These are phyloP conservation scores for Lagenidium giganteum DNA, from an alignment of 352 stramenopile genomes.

Conservation along the genomic window DNA sequence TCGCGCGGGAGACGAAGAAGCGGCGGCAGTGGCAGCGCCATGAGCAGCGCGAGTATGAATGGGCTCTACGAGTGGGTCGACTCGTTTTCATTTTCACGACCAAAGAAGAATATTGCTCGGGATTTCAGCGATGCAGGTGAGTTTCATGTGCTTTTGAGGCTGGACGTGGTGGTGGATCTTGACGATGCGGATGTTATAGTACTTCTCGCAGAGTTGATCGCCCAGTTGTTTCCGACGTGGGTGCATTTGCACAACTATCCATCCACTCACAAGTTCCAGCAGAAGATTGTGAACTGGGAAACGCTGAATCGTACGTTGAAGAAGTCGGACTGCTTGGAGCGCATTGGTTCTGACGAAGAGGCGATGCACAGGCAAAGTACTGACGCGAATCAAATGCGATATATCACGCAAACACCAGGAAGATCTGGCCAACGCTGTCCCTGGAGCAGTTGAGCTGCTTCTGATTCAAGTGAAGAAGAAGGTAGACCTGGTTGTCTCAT, in stretches of 20 bases:
- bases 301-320: constrained; percentile 35
- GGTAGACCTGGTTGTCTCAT: constrained; percentile 14
- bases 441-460: constrained; percentile 34
- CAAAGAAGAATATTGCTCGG: constrained; percentile 24
- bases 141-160: background rate
- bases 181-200: constrained; percentile 11
- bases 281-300: constrained; percentile 56
- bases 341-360: background rate
- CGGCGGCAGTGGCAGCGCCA: too few relatives aligned
- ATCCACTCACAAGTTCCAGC: constrained; percentile 28
- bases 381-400: constrained; percentile 38
- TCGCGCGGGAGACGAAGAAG: too few relatives aligned
- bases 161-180: too few relatives aligned
- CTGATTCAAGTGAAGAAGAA: constrained; percentile 38
- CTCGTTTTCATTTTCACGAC: constrained; percentile 39
- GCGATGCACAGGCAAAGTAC: constrained; percentile 29
- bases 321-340: background rate
- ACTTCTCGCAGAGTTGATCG: constrained; percentile 40
- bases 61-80: constrained; percentile 32
- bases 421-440: constrained; percentile 31
- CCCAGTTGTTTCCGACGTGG: constrained; percentile 37
- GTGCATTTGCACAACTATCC: constrained; percentile 47
- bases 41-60: too few relatives aligned
- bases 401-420: constrained; percentile 36
- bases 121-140: constrained; percentile 48